Base-by-base conservation (phyloP, 2,329 filamentous ascomycete species). In the Macroventuria anomochaeta region DNA sequence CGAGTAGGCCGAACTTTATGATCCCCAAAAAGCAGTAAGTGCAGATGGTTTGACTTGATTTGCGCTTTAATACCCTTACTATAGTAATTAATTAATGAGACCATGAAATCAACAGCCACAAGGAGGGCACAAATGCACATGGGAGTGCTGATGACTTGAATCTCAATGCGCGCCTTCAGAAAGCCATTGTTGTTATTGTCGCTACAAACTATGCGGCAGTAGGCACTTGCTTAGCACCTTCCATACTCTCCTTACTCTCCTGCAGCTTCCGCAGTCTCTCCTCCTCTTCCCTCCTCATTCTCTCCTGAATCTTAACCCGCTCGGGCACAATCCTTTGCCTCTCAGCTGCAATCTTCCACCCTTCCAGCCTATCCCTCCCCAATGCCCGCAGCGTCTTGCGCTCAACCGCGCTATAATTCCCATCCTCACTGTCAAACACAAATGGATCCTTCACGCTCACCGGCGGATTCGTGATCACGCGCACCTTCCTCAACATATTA, bases 401-500 rank as follows among this genome's bases (percentile, higher is more conserved):
- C 74, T 86, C 84, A 5, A 86, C 83, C 18, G 82, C 72, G 57
- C 80, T 85, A 63, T 85, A 86, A 12, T 77, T 57, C 0, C 78
- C 74, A 57, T 82, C 77, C 23, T 68, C 62, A 3, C 83, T 70
- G 59, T 84, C 76, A 55, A 85, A 84, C 8, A 71, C 53, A 67
- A 85, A 83, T 3, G 83, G 83, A 67, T 81, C 74, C 34, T 68
- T 77, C 2, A 86, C 65, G 17, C 73, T 76, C 7, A 86, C 79
- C 0, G 82, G 80, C 5, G 81, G 81, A 53, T 85, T 85, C 3
- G 81, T 84, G 60, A 84, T 84, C 28, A 84, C 76, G 3, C 82
- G 70, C 1, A 78, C 73, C 10, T 75, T 73, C 17, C 82, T 70
- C 21, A 80, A 55, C 46, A 75, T 74, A 60, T 84, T 84, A 44